Evolutionary conservation across 225 moss, liverwort and hornwort genomes (phyloP).

Genomic region (Pseudisothecium myosuroides): DNA sequence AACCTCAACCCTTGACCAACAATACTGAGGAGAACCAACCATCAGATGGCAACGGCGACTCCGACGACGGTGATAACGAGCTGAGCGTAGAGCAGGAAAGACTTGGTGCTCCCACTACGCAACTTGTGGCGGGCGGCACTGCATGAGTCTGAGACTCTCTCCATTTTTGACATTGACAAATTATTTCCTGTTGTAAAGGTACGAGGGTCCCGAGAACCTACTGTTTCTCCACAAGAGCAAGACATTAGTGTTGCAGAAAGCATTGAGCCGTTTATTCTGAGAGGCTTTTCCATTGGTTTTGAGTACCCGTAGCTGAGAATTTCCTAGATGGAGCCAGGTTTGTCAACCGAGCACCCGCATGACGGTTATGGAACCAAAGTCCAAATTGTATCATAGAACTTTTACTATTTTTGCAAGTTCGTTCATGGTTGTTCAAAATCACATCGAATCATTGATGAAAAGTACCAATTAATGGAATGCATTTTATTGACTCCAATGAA

Average conservation of each 20-base stretch:
- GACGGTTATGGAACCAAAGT: not conserved
- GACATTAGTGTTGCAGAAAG: not conserved
- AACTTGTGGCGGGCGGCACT: slow-evolving; percentile 32
- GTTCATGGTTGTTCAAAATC: not conserved
- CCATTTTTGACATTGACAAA: not conserved
- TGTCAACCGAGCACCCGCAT: not conserved
- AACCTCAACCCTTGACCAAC: not conserved
- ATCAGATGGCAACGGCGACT: slow-evolving; percentile 19
- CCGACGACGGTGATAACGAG: slow-evolving; percentile 20
- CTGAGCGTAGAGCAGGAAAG: slow-evolving; percentile 32
- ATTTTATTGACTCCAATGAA: not conserved
- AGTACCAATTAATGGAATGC: not conserved
- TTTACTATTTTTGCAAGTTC: not conserved
- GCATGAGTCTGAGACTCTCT: not conserved
- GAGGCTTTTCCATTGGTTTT: not conserved
- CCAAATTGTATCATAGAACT: slow-evolving; percentile 21
- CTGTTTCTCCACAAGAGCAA: not conserved
- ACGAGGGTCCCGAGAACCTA: not conserved
- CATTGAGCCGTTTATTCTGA: not conserved
- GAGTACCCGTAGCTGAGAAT: not conserved
- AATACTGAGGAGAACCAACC: not conserved
- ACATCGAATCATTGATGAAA: not conserved
- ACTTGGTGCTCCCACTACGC: slow-evolving; percentile 42
- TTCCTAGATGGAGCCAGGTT: not conserved
- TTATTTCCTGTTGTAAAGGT: not conserved